phyloP scores from a whole-genome alignment of 495 filamentous ascomycete genomes.

The Penicillium samsonianum region DNA sequence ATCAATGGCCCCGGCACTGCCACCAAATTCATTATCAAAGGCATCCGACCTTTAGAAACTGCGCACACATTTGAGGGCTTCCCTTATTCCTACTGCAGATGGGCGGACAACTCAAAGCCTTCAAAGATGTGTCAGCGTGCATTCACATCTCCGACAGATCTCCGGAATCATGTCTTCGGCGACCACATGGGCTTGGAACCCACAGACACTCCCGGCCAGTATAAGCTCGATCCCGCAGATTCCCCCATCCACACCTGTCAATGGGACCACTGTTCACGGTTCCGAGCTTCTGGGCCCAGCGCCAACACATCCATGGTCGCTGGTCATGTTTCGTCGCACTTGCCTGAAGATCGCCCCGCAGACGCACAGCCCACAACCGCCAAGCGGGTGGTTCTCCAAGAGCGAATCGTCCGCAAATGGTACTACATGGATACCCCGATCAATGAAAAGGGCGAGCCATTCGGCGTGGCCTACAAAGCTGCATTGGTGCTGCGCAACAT shows the following conservation, averaged over 20 bases:
- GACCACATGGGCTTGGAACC: constrained; percentile 64
- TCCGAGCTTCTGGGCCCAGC: constrained; percentile 43
- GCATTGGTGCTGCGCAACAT: constrained; percentile 88
- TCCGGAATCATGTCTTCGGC: constrained; percentile 72
- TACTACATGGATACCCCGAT: constrained; percentile 63
- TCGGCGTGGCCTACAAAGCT: constrained; percentile 81
- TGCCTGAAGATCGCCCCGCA: constrained; percentile 54
- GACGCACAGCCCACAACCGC: constrained; percentile 47
- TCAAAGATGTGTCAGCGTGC: constrained; percentile 59
- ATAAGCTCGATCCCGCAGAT: constrained; percentile 48
- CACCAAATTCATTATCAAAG: constrained; percentile 88
- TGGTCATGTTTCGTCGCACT: constrained; percentile 50
- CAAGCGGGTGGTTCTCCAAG: constrained; percentile 43
- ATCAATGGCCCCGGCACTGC: constrained; percentile 57
- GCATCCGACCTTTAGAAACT: constrained; percentile 73
- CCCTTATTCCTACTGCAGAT: constrained; percentile 57
- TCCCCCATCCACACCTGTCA: constrained; percentile 40
- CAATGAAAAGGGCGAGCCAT: constrained; percentile 81
- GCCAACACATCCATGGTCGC: constrained; percentile 46
- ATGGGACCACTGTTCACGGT: constrained; percentile 44
- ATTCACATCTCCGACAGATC: constrained; percentile 58
- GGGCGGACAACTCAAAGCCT: constrained; percentile 48
- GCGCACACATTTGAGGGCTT: constrained; percentile 70
- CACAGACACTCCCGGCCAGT: constrained; percentile 49
- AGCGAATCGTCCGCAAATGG: constrained; percentile 46